Evolutionary conservation across 2,329 filamentous ascomycete genomes (phyloP), one percentile per base, ranked within the genome.

Genomic region (Calonectria montana): DNA sequence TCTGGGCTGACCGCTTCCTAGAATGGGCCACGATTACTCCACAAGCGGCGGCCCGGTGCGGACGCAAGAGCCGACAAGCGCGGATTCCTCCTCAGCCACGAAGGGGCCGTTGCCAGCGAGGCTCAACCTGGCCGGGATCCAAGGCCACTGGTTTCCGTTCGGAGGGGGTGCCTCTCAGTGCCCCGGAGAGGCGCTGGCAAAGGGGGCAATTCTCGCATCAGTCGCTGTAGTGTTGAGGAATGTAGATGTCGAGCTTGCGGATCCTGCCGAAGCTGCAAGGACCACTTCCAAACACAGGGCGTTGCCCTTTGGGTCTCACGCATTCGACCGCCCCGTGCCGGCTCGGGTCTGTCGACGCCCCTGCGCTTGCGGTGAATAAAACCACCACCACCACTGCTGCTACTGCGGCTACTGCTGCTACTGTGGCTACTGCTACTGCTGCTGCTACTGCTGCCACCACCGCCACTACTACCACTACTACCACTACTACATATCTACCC

Each of bases 1-100:
- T 79, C 62, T 79, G 77, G 77, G 72, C 78, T 0, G 78, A 80
- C 8, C 37, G 78, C 0, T 80, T 80, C 8, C 67, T 80, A 0
- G 43, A 69, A 12, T 72, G 74, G 6, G 67, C 73, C 3, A 76
- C 15, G 69, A 80, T 27, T n/a, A n/a, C 29, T 4, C 4, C 29
- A 4, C 29, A 4, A 31, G 29, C 29, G 9, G 29, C 9, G 29
- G 29, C 9, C 29, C 29, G 29, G 9, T 31, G 5, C 4, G 9
- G 29, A 9, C 29, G 29, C 29, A 9, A 9, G 5, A 4, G 29
- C 27, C 25, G 4, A 18, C 27, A n/a, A 35, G 27, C 6, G 25
- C 18, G 29, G 50, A 35, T 29, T 29, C 15, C 9, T 8, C 23
- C 10, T 4, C 29, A 4, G 29, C 9, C 29, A 9, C 9, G 9